These are phyloP conservation scores for Gilbertella persicaria DNA, from an alignment of 371 early-diverging fungal species.

Conservation along the genomic window DNA sequence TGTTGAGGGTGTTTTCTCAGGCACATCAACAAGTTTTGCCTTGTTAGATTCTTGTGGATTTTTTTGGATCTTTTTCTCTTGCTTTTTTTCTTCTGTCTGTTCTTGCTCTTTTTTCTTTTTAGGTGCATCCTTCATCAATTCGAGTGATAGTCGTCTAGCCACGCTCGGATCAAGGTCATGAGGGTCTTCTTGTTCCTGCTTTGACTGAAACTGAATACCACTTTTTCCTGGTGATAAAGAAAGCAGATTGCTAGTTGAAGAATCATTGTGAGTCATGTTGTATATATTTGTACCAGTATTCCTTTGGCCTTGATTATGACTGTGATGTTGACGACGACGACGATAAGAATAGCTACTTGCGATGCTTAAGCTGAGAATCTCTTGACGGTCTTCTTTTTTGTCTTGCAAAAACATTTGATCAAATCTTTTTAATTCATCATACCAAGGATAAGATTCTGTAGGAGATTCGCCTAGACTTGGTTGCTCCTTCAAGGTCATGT, in stretches of 20 bases:
- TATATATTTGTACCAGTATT: neutral
- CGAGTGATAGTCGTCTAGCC: conserved; percentile 60
- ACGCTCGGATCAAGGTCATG: conserved; percentile 43
- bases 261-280: too few relatives aligned
- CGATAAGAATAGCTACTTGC: neutral
- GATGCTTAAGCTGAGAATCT: neutral
- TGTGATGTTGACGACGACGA: neutral
- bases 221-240: conserved; percentile 5
- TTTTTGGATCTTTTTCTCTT: conserved; percentile 7
- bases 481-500: conserved; percentile 11
- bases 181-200: conserved; percentile 6
- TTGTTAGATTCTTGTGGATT: conserved; percentile 9
- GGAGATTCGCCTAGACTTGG: conserved; percentile 30
- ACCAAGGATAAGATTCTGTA: conserved; percentile 29
- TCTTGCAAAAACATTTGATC: conserved; percentile 27
- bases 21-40: neutral
- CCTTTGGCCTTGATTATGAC: neutral
- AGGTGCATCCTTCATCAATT: conserved; percentile 59
- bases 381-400: neutral
- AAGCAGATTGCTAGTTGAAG: neutral
- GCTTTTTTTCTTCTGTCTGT: conserved; percentile 1
- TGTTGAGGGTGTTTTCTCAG: conserved; percentile 1
- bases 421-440: conserved; percentile 25
- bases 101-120: conserved; percentile 16
- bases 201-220: neutral